Evolutionary conservation across 441 rosid species (phyloP).

Genomic region (Melastoma candidum): DNA sequence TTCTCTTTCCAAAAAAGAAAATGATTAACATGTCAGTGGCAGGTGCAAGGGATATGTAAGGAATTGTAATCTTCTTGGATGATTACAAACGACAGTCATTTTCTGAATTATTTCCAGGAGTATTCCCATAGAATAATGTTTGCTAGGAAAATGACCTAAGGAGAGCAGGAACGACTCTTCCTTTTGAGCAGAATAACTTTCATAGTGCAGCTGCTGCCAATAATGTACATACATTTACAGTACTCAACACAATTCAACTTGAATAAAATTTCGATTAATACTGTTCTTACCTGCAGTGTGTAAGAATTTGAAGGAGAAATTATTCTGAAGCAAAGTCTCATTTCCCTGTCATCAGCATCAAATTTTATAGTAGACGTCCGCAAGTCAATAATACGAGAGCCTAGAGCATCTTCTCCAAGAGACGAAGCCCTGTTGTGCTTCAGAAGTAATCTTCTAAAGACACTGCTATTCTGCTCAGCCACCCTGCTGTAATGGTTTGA

Average conservation of each 20-base stretch:
- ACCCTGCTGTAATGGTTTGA: conserved; percentile 39
- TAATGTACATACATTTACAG: too few species aligned
- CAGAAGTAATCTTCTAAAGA: conserved; percentile 67
- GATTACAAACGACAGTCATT: too few species aligned
- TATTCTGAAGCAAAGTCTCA: conserved; percentile 85
- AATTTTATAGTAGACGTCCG: conserved; percentile 59
- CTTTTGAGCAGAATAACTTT: too few species aligned
- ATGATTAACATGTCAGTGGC: too few species aligned
- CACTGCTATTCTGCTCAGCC: conserved; percentile 50
- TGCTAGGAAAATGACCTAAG: too few species aligned
- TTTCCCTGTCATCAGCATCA: conserved; percentile 72
- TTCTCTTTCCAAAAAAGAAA: too few species aligned
- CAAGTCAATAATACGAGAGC: conserved; percentile 51
- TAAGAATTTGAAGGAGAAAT: conserved; percentile 69
- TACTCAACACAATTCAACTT: background rate
- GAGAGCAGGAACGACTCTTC: too few species aligned
- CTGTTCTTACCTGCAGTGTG: conserved; percentile 65
- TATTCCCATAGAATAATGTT: too few species aligned
- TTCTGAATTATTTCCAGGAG: too few species aligned
- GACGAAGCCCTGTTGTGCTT: conserved; percentile 54
- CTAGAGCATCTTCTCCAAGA: conserved; percentile 45
- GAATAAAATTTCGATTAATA: background rate
- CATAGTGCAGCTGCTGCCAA: too few species aligned
- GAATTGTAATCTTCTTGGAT: too few species aligned
- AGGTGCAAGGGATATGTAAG: too few species aligned